Percentiles rank a stretch among this genome's conserved stretches.
These are phyloP conservation scores for Aspergillus avenaceus DNA, from an alignment of 495 filamentous ascomycete genomes.

Conservation along the genomic window DNA sequence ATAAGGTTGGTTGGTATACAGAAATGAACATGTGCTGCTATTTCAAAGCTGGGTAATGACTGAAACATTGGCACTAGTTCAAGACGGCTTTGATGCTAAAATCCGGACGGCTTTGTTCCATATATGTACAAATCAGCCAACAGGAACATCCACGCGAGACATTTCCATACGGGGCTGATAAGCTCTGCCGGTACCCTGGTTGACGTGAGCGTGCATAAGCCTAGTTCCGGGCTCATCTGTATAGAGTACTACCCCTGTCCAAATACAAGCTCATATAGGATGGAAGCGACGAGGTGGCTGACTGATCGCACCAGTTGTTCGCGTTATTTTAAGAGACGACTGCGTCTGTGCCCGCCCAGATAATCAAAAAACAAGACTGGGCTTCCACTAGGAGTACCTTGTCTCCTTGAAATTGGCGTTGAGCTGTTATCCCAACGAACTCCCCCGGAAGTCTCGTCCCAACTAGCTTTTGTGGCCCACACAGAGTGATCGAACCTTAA, in stretches of 20 bases:
- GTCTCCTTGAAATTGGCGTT: background rate
- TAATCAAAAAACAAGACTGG: slow-evolving; percentile 1
- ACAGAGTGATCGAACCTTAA: too few species aligned
- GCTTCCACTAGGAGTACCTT: background rate
- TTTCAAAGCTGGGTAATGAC: background rate
- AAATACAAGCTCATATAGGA: slow-evolving; percentile 1
- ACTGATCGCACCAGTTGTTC: background rate
- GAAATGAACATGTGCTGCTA: background rate
- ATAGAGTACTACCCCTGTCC: background rate
- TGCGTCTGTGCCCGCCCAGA: slow-evolving; percentile 8
- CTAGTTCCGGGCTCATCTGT: background rate
- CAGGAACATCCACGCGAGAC: slow-evolving; percentile 18
- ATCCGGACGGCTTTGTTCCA: background rate
- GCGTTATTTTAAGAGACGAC: slow-evolving; percentile 16
- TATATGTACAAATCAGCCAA: slow-evolving; percentile 6
- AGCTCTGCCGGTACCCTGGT: slow-evolving; percentile 29
- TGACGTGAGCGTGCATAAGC: slow-evolving; percentile 14
- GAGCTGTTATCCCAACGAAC: background rate
- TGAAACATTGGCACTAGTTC: slow-evolving; percentile 2
- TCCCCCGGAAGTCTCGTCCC: background rate
- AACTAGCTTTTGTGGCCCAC: background rate
- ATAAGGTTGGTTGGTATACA: background rate
- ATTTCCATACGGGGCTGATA: slow-evolving; percentile 21
- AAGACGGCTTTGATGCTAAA: background rate
- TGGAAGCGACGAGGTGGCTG: slow-evolving; percentile 18